Percentiles rank a stretch among this genome's conserved stretches.
phyloP scores from a whole-genome alignment of 2,329 filamentous ascomycete genomes.

The Fusarium haematococcum region DNA sequence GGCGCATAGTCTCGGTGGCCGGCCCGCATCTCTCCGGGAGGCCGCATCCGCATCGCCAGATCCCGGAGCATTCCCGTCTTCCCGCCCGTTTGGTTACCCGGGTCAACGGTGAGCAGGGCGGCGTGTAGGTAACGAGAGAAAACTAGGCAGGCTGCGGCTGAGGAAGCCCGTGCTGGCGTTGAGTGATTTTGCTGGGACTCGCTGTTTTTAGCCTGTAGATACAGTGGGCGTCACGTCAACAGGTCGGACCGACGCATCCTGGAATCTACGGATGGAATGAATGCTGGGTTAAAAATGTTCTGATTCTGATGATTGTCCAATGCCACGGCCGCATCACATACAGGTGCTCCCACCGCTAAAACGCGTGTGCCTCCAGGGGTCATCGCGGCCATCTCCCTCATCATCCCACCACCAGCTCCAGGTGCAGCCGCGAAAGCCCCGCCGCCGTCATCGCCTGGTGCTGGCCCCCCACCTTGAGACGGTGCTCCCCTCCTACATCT shows the following conservation, averaged over 20 bases:
- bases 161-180: slow-evolving; percentile 8
- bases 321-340: neutral
- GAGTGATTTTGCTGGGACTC: slow-evolving; percentile 1
- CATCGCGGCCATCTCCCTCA: slow-evolving; percentile 5
- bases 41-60: slow-evolving; percentile 36
- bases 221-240: neutral
- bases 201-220: neutral
- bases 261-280: neutral
- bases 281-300: neutral
- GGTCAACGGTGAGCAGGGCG: slow-evolving; percentile 6
- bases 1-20: slow-evolving; percentile 10
- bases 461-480: slow-evolving; percentile 29
- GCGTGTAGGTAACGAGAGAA: neutral
- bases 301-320: neutral
- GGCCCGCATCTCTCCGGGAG: slow-evolving; percentile 32
- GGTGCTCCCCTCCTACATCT: slow-evolving; percentile 29
- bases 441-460: slow-evolving; percentile 31
- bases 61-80: slow-evolving; percentile 18
- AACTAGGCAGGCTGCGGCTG: neutral
- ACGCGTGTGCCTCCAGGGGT: slow-evolving; percentile 16
- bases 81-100: slow-evolving; percentile 17
- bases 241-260: neutral
- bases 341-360: neutral
- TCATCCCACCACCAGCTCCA: slow-evolving; percentile 36
- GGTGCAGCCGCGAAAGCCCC: slow-evolving; percentile 38